phyloP scores from a whole-genome alignment of 1,139 yeast species.

The Dujonia santamariae region DNA sequence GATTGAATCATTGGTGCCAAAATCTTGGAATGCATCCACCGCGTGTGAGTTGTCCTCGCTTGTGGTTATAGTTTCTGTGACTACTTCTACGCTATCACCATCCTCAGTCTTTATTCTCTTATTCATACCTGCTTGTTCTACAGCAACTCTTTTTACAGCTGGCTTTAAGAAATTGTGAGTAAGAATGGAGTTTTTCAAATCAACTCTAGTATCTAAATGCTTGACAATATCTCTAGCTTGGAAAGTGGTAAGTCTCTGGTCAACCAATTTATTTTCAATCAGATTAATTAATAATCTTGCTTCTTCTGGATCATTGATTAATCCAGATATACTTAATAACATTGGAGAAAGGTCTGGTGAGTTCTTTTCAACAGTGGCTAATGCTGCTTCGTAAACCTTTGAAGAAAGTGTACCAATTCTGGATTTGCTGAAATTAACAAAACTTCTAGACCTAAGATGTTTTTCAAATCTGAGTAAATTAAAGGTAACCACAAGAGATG shows the following conservation, averaged over 20 bases:
- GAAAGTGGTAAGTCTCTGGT: slow-evolving; percentile 41
- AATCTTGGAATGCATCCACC: slow-evolving; percentile 3
- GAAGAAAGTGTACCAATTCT: slow-evolving; percentile 72
- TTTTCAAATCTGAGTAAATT: slow-evolving; percentile 69
- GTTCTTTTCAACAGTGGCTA: slow-evolving; percentile 56
- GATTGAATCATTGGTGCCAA: slow-evolving; percentile 15
- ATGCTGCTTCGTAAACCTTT: slow-evolving; percentile 57
- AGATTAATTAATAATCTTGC: slow-evolving; percentile 23
- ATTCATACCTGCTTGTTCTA: slow-evolving; percentile 17
- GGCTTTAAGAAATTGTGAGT: slow-evolving; percentile 35
- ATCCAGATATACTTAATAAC: slow-evolving; percentile 32
- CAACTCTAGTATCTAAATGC: slow-evolving; percentile 41
- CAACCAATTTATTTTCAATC: slow-evolving; percentile 36
- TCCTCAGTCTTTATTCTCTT: slow-evolving; percentile 47
- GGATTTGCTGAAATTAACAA: slow-evolving; percentile 61
- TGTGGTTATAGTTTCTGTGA: background rate
- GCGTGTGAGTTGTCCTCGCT: background rate
- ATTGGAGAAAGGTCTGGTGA: slow-evolving; percentile 41
- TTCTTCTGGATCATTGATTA: slow-evolving; percentile 42
- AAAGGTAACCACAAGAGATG: slow-evolving; percentile 54
- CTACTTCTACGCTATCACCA: slow-evolving; percentile 22
- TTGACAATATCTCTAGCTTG: slow-evolving; percentile 53
- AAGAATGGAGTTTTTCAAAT: slow-evolving; percentile 49
- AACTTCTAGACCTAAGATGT: slow-evolving; percentile 59
- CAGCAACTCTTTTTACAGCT: slow-evolving; percentile 28